Evolutionary conservation across 1,139 yeast genomes (phyloP), one percentile per base, ranked within the genome.

Genomic region (Diutina mesorugosa): DNA sequence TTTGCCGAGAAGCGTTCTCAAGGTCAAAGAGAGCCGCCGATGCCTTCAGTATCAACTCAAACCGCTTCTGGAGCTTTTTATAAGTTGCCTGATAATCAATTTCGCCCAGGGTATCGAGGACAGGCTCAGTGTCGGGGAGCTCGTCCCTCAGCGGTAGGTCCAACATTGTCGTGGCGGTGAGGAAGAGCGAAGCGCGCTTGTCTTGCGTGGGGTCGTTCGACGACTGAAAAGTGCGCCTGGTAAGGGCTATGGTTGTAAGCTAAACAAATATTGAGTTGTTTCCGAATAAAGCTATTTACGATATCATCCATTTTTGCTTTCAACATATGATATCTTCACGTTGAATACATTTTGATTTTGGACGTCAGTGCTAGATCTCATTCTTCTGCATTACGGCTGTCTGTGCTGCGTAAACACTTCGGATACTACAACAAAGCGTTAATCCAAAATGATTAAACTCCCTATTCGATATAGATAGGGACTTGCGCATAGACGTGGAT

Each of bases 11-110:
- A 4, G 35, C 9, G 28, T 50, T 50, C 10, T 50, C 53, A 7
- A 18, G 16, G 12, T 50, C 53, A 32, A 50, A 50, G 28, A 50
- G 45, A 4, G 53, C n/a, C n/a, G 35, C n/a, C 8, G 53, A n/a
- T 7, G 32, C 45, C 32, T 50, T n/a, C 14, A 14, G 29, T 10
- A 32, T 45, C 35, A 50, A 6, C 10, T n/a, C 45, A 16, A 50
- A 50, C 29, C 53, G 53, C n/a, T 50, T n/a, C 45, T 50, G 53
- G 53, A 50, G 53, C 18, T 30, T 50, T 30, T 50, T 50, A 21
- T 50, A 50, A 16, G 53, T 50, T n/a, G 32, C 26, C 26, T 50
- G 16, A 16, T 50, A 50, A 16, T 50, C 53, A 10, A 32, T 12
- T 16, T 30, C 26, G 2, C 53, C 53, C 28, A 16, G 28, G 16